phyloP scores from a whole-genome alignment of 129 eudicot species.

The sunflower (Helianthus annuus) region DNA sequence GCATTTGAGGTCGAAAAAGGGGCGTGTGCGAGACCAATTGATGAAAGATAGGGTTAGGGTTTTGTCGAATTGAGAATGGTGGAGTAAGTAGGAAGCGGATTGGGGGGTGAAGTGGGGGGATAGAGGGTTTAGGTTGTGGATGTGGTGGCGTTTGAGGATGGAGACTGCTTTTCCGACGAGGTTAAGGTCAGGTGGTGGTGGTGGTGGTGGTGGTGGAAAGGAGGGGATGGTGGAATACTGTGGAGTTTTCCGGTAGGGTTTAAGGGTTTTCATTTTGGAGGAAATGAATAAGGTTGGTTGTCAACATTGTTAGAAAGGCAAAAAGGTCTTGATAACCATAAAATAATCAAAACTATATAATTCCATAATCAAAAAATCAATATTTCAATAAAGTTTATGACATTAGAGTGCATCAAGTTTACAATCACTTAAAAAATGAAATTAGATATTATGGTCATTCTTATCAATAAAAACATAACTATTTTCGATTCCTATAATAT shows the following conservation, averaged over 20 bases:
- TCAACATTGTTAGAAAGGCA: too few species aligned
- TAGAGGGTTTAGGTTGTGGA: conserved; percentile 43
- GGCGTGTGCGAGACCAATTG: conserved; percentile 58
- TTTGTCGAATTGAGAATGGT: conserved; percentile 54
- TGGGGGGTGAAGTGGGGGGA: conserved; percentile 67
- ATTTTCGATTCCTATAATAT: too few species aligned
- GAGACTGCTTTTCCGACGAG: conserved; percentile 59
- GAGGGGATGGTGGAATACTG: conserved; percentile 43
- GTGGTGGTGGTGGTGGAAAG: conserved; percentile 23
- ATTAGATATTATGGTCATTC: too few species aligned
- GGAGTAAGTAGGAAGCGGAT: conserved; percentile 65
- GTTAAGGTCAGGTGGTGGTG: conserved; percentile 31
- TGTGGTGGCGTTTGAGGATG: conserved; percentile 67
- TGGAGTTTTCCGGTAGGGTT: conserved; percentile 45
- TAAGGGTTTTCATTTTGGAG: conserved; percentile 49
- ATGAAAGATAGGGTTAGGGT: conserved; percentile 64
- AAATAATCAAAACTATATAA: too few species aligned
- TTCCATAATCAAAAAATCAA: too few species aligned
- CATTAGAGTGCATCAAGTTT: too few species aligned
- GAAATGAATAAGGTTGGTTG: background rate
- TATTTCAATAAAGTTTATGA: too few species aligned
- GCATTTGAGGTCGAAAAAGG: conserved; percentile 64
- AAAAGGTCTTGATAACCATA: too few species aligned
- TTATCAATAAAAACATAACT: too few species aligned
- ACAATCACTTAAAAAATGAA: too few species aligned